Evolutionary conservation across 768 basidiomycete species (phyloP), one percentile per base, ranked within the genome.

Genomic region (Lanmaoa pseudosensibilis): DNA sequence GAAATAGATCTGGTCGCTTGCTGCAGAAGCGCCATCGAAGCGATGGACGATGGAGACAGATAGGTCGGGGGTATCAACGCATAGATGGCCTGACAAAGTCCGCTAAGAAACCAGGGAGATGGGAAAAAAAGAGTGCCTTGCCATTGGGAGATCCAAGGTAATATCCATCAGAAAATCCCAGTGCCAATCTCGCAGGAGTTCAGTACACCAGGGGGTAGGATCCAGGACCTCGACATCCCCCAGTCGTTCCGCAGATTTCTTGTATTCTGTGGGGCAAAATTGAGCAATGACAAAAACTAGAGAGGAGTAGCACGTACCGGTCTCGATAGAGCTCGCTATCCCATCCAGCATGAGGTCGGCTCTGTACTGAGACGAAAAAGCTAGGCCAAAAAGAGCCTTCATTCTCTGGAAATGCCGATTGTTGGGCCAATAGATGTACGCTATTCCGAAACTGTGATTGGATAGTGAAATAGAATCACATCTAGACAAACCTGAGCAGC

Each of bases 351-450:
- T 52, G 7, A 81, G 46, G 19, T 73, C 69, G 13, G 69, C 56
- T 33, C 75, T 69, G 55, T 75, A 76, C 13, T 67, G 57, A 1
- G 57, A 52, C 33, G 71, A 70, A 47, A 80, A 81, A 1, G 75
- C 63, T n/a, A 77, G 69, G 2, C 65, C 63, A 55, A 77, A 76
- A 13, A 80, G 69, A 13, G 69, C 53, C 27, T 72, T 68, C 47
- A 80, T 69, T n/a, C 72, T 69, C 51, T 73, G 66, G 55, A 75
- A 82, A 50, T 69, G 57, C 0, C 21, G 7, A 55, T 78, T 74
- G 4, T 66, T 65, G 1, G 75, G 73, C 72, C 73, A 77, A 53
- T 76, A 78, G 3, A 75, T 64, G 57, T 74, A 81, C 2, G 74
- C 78, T 78, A 44, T 37, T 23, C 16, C 21, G 8, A 51, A 39